phyloP scores from a whole-genome alignment of 2,329 filamentous ascomycete species.

The Fusarium armeniacum region DNA sequence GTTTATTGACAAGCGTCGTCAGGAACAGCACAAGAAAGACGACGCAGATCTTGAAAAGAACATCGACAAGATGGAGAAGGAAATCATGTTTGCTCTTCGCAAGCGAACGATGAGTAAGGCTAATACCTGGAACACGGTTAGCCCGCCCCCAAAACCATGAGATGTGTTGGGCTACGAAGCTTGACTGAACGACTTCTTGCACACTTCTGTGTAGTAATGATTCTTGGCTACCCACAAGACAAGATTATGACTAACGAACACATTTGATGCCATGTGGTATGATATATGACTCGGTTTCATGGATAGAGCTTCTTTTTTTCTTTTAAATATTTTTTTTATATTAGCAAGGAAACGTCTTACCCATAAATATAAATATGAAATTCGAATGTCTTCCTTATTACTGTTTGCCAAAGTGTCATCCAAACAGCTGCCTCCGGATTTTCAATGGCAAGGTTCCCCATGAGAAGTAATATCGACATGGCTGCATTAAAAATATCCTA shows the following conservation, averaged over 20 bases:
- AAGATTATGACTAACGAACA: conserved; percentile 40
- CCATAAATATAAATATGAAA: conserved; percentile 16
- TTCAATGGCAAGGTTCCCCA: conserved; percentile 4
- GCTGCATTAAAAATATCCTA: conserved; percentile 19
- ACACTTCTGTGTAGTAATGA: neutral
- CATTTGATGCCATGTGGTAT: conserved; percentile 18
- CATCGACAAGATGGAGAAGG: conserved; percentile 69
- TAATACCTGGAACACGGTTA: conserved; percentile 65
- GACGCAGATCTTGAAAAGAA: conserved; percentile 67
- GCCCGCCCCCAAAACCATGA: conserved; percentile 48
- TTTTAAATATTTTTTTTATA: conserved; percentile 5
- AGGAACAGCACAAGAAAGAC: conserved; percentile 63
- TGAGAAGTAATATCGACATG: conserved; percentile 5
- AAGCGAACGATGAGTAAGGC: conserved; percentile 70
- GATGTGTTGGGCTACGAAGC: neutral
- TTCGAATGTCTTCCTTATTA: conserved; percentile 21
- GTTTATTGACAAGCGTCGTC: conserved; percentile 65
- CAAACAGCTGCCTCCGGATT: conserved; percentile 8
- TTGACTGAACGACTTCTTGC: neutral
- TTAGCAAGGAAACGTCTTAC: too few species aligned
- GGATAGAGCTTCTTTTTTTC: conserved; percentile 13
- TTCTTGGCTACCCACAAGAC: conserved; percentile 15
- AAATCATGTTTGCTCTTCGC: conserved; percentile 69
- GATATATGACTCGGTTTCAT: conserved; percentile 29
- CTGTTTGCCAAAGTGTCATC: neutral